A percentile compares a stretch with the other conserved stretches of the same genome.
Evolutionary conservation across 2,329 filamentous ascomycete species (phyloP).

Genomic region (Diplodia scrobiculata): DNA sequence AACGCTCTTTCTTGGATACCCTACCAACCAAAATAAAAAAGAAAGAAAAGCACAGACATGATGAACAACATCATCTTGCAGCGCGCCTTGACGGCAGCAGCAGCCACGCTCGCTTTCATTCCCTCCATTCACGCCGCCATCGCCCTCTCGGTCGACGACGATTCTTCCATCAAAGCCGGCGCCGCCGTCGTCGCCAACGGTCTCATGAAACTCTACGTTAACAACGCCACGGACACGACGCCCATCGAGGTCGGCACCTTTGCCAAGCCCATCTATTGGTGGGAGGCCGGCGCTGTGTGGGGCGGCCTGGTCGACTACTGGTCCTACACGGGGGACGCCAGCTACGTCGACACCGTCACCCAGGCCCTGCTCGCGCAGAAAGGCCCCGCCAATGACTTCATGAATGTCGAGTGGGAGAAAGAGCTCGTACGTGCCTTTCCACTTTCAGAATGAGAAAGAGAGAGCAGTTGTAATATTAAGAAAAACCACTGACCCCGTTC

Average conservation of each 20-base stretch:
- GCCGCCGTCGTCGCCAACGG: conserved; percentile 18
- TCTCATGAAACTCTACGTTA: conserved; percentile 20
- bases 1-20: conserved; percentile 6
- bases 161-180: conserved; percentile 18
- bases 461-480: not conserved
- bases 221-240: conserved; percentile 12
- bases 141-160: not conserved
- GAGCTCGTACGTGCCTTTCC: conserved; percentile 47
- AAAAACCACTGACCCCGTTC: conserved; percentile 37
- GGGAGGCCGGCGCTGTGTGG: conserved; percentile 48
- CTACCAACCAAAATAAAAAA: not conserved
- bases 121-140: conserved; percentile 1
- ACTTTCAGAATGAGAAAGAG: conserved; percentile 20
- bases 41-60: not conserved
- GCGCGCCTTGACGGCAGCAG: conserved; percentile 19
- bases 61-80: not conserved
- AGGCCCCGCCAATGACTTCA: conserved; percentile 72
- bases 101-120: not conserved
- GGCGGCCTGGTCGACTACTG: conserved; percentile 47
- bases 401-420: conserved; percentile 46
- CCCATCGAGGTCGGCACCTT: conserved; percentile 55
- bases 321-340: conserved; percentile 47
- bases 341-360: conserved; percentile 43
- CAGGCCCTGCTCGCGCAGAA: conserved; percentile 72
- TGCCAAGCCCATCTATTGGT: conserved; percentile 49